A percentile compares a stretch with the other conserved stretches of the same genome.
These are phyloP conservation scores for Teratosphaeria pseudoeucalypti DNA, from an alignment of 2,329 filamentous ascomycete species.

Conservation along the genomic window DNA sequence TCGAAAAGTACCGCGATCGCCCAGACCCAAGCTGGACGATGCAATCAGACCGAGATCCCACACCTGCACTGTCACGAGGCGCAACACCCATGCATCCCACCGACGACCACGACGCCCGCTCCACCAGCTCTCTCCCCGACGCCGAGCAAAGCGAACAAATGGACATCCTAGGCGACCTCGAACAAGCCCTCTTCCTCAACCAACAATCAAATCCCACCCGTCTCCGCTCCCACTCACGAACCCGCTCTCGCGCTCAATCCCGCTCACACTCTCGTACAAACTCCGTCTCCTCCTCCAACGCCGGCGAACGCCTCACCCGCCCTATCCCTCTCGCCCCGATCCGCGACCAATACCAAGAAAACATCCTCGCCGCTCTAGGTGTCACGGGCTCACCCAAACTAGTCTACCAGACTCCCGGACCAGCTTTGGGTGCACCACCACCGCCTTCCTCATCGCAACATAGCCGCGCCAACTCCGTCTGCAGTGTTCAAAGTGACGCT, in stretches of 20 bases:
- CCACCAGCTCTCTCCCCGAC: background rate
- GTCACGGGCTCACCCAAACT: slow-evolving; percentile 28
- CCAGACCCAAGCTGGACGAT: slow-evolving; percentile 2
- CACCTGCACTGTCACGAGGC: background rate
- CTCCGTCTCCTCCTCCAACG: slow-evolving; percentile 15
- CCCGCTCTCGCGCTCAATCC: slow-evolving; percentile 19
- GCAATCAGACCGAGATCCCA: background rate
- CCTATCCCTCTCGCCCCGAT: slow-evolving; percentile 18
- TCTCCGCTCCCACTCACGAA: background rate
- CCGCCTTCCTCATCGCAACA: background rate
- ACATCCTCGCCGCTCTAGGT: slow-evolving; percentile 26
- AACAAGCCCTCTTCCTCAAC: slow-evolving; percentile 22
- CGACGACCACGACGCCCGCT: background rate
- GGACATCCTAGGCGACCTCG: slow-evolving; percentile 15
- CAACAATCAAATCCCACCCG: background rate
- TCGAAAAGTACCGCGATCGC: slow-evolving; percentile 15
- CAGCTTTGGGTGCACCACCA: slow-evolving; percentile 24
- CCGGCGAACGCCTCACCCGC: slow-evolving; percentile 9
- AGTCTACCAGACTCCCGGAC: slow-evolving; percentile 28
- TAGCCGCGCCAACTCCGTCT: slow-evolving; percentile 5
- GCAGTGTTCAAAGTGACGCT: background rate
- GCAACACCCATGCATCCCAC: background rate
- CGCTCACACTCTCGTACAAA: slow-evolving; percentile 16
- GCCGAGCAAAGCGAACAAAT: background rate
- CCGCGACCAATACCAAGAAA: slow-evolving; percentile 23